These are phyloP conservation scores for Dipteronia dyeriana DNA, from an alignment of 345 rosid species.

Conservation along the genomic window DNA sequence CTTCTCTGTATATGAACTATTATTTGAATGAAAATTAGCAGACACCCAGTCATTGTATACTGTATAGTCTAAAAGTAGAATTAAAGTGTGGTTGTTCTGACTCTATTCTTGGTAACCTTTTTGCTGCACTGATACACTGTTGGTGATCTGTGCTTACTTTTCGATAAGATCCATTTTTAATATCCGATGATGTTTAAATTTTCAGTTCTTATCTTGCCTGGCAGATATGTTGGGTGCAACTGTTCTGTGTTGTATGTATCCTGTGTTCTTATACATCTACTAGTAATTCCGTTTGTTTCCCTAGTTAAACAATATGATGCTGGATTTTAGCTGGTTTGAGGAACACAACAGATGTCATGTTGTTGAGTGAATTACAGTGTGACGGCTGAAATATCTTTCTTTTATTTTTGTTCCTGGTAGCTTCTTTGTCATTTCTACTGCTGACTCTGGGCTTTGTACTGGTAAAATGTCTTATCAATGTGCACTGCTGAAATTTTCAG, in stretches of 20 bases:
- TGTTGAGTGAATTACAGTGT: not conserved
- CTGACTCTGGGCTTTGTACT: conserved; percentile 1
- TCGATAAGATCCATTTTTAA: not conserved
- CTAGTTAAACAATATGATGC: not conserved
- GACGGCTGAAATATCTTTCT: not conserved
- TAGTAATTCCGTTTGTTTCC: not conserved
- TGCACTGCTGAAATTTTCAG: conserved; percentile 38
- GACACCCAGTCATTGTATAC: not conserved
- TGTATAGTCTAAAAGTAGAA: not conserved
- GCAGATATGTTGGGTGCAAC: not conserved
- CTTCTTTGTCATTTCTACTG: conserved; percentile 3
- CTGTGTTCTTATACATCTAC: not conserved
- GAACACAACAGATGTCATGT: not conserved
- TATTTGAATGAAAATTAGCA: not conserved
- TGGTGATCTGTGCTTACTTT: not conserved
- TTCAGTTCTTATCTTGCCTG: not conserved
- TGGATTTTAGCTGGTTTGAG: not conserved
- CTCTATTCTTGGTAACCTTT: not conserved
- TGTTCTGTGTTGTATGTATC: conserved; percentile 3
- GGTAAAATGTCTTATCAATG: conserved; percentile 22
- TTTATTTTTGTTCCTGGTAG: not conserved
- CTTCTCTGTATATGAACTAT: not conserved
- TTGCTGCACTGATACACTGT: not conserved
- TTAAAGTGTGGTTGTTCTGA: not conserved
- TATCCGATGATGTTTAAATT: not conserved